Conservation (phyloP, 768 basidiomycete species). For the Paxillus ammoniavirescens region DNA sequence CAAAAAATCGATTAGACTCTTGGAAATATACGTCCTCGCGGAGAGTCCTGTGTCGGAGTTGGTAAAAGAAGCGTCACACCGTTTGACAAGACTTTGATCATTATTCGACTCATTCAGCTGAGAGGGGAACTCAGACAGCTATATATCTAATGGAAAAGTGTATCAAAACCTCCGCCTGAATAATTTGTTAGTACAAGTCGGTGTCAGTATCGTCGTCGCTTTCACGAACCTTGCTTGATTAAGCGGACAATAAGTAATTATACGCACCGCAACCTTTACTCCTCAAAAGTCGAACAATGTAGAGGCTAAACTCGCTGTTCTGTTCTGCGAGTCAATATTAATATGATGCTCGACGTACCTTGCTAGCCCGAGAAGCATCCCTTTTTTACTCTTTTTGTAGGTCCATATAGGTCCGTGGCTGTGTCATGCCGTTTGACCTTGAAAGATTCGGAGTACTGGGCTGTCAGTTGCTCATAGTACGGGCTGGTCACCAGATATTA, state of each 20-base stretch:
- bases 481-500: too few species aligned
- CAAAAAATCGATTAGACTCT: conserved; percentile 22
- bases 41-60: conserved; percentile 32
- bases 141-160: neutral
- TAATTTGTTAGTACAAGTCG: neutral
- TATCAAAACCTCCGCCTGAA: neutral
- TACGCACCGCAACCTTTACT: conserved; percentile 15
- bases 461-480: too few species aligned
- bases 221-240: conserved; percentile 14
- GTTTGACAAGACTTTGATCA: neutral
- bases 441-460: too few species aligned
- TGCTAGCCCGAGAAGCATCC: conserved; percentile 1
- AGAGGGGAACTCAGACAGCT: neutral
- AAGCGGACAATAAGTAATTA: conserved; percentile 24
- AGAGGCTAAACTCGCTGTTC: neutral
- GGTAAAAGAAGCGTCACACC: conserved; percentile 19
- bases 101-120: conserved; percentile 3
- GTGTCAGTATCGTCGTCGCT: neutral
- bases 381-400: conserved; percentile 32
- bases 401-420: conserved; percentile 46
- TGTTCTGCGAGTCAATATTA: too few species aligned
- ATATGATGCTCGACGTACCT: conserved; percentile 7
- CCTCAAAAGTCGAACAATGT: conserved; percentile 31
- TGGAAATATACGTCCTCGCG: conserved; percentile 28
- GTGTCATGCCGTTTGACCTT: conserved; percentile 19